Conservation (phyloP, 768 basidiomycete species). For the Terana coerulea region DNA sequence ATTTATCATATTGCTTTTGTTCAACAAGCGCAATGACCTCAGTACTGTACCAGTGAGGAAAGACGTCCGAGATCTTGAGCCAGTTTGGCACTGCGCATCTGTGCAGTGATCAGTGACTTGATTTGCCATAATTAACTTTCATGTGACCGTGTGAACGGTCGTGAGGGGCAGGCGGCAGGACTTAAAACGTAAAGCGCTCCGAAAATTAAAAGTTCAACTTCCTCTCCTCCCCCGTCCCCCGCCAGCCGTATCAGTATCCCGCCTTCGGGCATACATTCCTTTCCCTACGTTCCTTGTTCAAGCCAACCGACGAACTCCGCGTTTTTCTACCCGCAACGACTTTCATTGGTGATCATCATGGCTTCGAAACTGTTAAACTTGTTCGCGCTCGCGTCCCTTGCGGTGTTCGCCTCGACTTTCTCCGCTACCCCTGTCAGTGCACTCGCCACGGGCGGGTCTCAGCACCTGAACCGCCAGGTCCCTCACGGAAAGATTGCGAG, state of each 20-base stretch:
- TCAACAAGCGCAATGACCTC: neutral
- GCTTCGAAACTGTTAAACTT: constrained; percentile 50
- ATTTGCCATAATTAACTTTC: neutral
- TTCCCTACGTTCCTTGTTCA: constrained; percentile 17
- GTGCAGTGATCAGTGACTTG: neutral
- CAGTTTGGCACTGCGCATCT: neutral
- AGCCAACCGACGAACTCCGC: constrained; percentile 31
- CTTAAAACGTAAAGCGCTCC: neutral
- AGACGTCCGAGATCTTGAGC: no score
- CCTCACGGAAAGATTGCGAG: constrained; percentile 36
- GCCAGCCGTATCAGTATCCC: constrained; percentile 3
- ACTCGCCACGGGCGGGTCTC: constrained; percentile 29
- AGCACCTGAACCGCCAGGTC: constrained; percentile 41
- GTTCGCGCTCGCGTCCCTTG: constrained; percentile 54
- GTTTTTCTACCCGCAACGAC: no score
- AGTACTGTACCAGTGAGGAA: no score
- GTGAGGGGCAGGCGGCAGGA: neutral
- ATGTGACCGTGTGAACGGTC: constrained; percentile 9
- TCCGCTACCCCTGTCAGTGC: constrained; percentile 47
- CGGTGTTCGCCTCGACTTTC: constrained; percentile 50
- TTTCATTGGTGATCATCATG: constrained; percentile 1
- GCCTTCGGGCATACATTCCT: constrained; percentile 14
- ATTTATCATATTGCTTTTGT: neutral
- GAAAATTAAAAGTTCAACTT: neutral
- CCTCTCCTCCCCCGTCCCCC: neutral